Conservation (phyloP, 208 protist species). For the Tritrichomonas musculus region DNA sequence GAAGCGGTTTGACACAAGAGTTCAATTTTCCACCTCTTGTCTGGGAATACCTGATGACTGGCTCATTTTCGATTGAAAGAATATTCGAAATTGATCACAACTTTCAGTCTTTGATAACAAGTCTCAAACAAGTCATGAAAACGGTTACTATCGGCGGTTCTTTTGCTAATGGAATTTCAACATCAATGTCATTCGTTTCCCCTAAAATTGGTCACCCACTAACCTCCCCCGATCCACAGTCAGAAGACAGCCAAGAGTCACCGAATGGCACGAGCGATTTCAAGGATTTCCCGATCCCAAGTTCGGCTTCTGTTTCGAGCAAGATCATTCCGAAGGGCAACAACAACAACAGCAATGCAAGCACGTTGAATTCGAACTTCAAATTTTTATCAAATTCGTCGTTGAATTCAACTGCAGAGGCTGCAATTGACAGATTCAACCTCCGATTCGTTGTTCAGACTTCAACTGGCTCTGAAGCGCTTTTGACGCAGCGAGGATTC, state of each 20-base stretch:
- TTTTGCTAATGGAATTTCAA: neutral
- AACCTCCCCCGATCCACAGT: no score
- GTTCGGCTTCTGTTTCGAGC: no score
- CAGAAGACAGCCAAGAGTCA: no score
- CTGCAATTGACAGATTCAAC: neutral
- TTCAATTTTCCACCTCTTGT: neutral
- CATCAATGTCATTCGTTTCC: neutral
- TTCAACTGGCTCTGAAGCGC: neutral
- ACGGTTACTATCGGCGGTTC: no score
- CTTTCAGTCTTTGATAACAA: neutral
- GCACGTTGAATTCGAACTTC: no score
- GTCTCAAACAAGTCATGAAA: neutral
- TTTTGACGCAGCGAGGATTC: neutral
- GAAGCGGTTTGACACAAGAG: neutral
- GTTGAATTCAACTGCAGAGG: no score
- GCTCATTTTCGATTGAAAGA: neutral
- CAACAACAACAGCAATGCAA: no score
- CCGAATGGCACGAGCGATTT: no score
- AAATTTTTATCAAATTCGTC: no score
- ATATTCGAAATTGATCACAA: constrained; percentile 8
- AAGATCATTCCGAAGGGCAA: no score
- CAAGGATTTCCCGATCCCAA: no score
- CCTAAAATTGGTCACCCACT: no score
- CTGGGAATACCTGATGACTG: neutral
- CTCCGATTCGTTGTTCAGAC: neutral